Percentiles rank a stretch among this genome's conserved stretches.
phyloP scores from a whole-genome alignment of 345 rosid species.

The Microthlaspi erraticum region DNA sequence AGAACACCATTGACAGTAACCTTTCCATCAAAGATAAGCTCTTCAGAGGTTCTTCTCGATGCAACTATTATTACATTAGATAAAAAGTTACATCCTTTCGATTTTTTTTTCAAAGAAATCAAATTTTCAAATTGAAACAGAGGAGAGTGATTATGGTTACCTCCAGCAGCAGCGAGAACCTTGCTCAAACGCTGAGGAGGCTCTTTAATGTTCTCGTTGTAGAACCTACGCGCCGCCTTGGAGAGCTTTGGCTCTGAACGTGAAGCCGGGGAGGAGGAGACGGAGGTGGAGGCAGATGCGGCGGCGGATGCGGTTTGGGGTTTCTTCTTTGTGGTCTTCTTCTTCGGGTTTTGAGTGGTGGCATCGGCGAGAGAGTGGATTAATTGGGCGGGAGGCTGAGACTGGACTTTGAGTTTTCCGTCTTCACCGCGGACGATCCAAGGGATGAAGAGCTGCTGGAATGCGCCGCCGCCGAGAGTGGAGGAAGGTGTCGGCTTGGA shows the following conservation, averaged over 20 bases:
- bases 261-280: conserved; percentile 6
- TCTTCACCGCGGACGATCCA: conserved; percentile 94
- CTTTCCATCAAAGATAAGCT: conserved; percentile 81
- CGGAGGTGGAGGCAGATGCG: neutral
- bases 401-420: conserved; percentile 74
- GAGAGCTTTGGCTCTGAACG: conserved; percentile 53
- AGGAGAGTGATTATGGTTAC: conserved; percentile 44
- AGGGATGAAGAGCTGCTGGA: conserved; percentile 71
- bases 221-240: conserved; percentile 86
- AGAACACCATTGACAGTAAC: conserved; percentile 88
- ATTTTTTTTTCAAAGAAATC: too few species aligned
- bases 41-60: conserved; percentile 85
- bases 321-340: conserved; percentile 50
- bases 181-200: conserved; percentile 82
- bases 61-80: conserved; percentile 62
- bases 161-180: conserved; percentile 96
- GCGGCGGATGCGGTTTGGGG: conserved; percentile 1
- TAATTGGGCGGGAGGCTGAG: conserved; percentile 69
- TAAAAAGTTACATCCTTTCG: neutral
- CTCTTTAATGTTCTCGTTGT: conserved; percentile 77
- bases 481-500: conserved; percentile 59
- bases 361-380: conserved; percentile 69
- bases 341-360: conserved; percentile 60
- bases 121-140: neutral
- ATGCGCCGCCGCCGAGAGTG: conserved; percentile 6